Base-by-base conservation (phyloP, 208 protist genomes). In the Crithidia expoeki region DNA sequence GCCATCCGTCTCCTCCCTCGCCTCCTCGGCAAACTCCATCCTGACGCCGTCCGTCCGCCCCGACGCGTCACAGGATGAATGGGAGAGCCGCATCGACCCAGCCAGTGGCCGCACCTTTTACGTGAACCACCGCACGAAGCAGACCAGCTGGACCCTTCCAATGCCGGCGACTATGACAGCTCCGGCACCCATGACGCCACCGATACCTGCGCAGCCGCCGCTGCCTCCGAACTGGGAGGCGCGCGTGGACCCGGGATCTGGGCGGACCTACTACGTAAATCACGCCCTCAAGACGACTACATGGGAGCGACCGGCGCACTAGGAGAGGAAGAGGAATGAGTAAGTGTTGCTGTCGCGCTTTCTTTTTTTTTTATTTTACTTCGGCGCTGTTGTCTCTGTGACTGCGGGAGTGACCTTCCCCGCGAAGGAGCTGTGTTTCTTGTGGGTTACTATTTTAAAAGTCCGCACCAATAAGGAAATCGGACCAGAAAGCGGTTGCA, bases 121-220 rank as follows among this genome's bases (percentile, higher is more conserved):
- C 60, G 80, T 92, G 14, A 91, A 94, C 63, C 83, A 90, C 70
- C 74, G 72, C 52, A 93, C 85, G 33, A 73, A 77, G 49, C 76
- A 89, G 66, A 93, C 85, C 32, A 85, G 85, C 23, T 91, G 85
- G 84, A 82, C 68, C 4, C 58, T 53, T 10, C 88, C 85, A 21
- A 34, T 17, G 12, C 12, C 33, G 2, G 40, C 17, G n/a, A n/a
- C n/a, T n/a, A n/a, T n/a, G n/a, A 1, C 49, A 28, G 50, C n/a
- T 27, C 77, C 32, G 52, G 52, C 27, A 27, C 61, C 34, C 7
- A 14, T 17, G 16, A 67, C 67, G 62, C 23, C 67, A 2, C 27
- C 23, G 12, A 40, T 25, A 44, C 74, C 30, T 56, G 52, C 25
- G 23, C 63, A 30, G 25, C 32, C 33, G 21, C 65, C 68, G 32